Percentiles rank a stretch among this genome's conserved stretches.
Conservation (phyloP, 768 basidiomycete genomes). For the Boletus vinaceobasis region DNA sequence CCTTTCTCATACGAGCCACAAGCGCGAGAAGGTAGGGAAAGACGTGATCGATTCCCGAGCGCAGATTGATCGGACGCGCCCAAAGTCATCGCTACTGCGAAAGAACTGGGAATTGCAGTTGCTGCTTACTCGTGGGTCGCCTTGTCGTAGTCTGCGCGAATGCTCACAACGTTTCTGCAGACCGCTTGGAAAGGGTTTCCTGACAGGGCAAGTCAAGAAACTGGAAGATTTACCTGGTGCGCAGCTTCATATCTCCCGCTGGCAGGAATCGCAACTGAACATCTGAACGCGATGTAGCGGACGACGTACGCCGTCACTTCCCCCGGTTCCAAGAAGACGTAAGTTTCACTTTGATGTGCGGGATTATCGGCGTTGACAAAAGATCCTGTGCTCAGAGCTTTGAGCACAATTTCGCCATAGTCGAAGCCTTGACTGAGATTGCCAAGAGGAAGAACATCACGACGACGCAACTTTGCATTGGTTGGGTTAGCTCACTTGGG, state of each 20-base stretch:
- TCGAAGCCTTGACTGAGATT: slow-evolving; percentile 39
- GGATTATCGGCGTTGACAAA: not conserved
- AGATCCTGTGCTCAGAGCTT: slow-evolving; percentile 29
- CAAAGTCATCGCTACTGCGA: slow-evolving; percentile 51
- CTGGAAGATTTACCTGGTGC: slow-evolving; percentile 32
- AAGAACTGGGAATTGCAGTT: slow-evolving; percentile 53
- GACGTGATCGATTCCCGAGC: not conserved
- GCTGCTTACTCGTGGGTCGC: slow-evolving; percentile 51
- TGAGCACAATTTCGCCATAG: slow-evolving; percentile 40
- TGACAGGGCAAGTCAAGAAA: slow-evolving; percentile 47
- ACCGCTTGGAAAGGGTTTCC: slow-evolving; percentile 48
- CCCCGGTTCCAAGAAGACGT: slow-evolving; percentile 45
- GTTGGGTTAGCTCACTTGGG: slow-evolving; percentile 41
- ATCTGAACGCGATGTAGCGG: slow-evolving; percentile 28
- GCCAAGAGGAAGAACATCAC: slow-evolving; percentile 43
- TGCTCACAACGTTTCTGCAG: slow-evolving; percentile 25
- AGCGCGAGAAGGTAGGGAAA: slow-evolving; percentile 38
- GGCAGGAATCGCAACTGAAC: not conserved
- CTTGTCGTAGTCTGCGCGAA: not conserved
- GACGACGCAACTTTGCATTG: slow-evolving; percentile 41
- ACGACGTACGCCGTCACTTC: slow-evolving; percentile 34
- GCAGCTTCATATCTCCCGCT: not conserved
- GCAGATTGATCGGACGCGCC: not conserved
- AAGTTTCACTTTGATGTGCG: slow-evolving; percentile 4
- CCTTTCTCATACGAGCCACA: slow-evolving; percentile 55